Evolutionary conservation across 768 basidiomycete genomes (phyloP).

Genomic region (Multifurca ochricompacta): DNA sequence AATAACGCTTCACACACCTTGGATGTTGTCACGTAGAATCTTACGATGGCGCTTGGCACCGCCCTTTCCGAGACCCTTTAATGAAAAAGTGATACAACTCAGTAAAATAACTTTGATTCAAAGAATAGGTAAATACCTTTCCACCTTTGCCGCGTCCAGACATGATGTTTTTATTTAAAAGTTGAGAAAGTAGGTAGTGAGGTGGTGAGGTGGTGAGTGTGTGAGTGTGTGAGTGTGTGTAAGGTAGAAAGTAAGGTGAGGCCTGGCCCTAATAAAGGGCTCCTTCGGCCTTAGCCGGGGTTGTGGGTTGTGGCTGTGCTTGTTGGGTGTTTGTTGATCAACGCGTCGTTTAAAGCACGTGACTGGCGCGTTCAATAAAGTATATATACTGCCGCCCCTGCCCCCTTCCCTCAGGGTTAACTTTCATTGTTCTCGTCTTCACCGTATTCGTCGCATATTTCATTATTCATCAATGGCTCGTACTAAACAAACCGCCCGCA

Average conservation of each 20-base stretch:
- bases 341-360: conserved; percentile 13
- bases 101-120: not conserved
- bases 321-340: conserved; percentile 18
- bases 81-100: not conserved
- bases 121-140: conserved; percentile 40
- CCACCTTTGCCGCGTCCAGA: conserved; percentile 97
- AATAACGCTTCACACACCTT: conserved; percentile 36
- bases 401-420: not conserved
- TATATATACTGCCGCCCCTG: conserved; percentile 32
- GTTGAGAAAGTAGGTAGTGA: conserved; percentile 5
- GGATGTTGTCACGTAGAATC: conserved; percentile 81
- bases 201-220: conserved; percentile 23
- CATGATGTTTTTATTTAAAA: conserved; percentile 51
- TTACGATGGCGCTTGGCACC: conserved; percentile 95
- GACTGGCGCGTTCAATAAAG: conserved; percentile 5
- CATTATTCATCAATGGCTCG: conserved; percentile 46
- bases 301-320: conserved; percentile 15
- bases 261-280: conserved; percentile 1
- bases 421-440: not conserved
- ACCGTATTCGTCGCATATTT: not conserved
- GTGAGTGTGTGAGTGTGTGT: conserved; percentile 16
- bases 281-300: no score
- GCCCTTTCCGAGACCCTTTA: conserved; percentile 90
- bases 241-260: not conserved
- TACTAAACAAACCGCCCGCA: conserved; percentile 86